Evolutionary conservation across 352 stramenopile species (phyloP).

Genomic region (Globisporangium sylvaticum): DNA sequence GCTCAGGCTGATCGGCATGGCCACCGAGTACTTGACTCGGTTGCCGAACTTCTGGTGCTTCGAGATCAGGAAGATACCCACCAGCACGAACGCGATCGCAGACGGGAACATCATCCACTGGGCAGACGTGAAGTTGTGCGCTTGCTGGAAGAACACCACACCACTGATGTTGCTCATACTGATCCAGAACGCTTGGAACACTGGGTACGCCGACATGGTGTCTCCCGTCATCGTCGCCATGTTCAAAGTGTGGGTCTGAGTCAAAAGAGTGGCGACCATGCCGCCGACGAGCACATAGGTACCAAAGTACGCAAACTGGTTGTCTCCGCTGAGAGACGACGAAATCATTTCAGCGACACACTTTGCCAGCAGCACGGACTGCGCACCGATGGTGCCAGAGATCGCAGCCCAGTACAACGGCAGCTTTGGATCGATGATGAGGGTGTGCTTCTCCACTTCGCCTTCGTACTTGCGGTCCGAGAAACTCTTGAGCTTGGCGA

Average conservation of each 20-base stretch:
- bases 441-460: constrained; percentile 79
- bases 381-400: constrained; percentile 76
- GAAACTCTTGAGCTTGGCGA: constrained; percentile 45
- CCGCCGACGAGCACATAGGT: constrained; percentile 76
- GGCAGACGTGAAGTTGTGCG: constrained; percentile 70
- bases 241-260: constrained; percentile 84
- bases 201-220: constrained; percentile 82
- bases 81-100: constrained; percentile 64
- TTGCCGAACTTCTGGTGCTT: constrained; percentile 90
- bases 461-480: constrained; percentile 47
- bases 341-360: constrained; percentile 85
- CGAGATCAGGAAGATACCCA: constrained; percentile 76
- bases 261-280: constrained; percentile 73
- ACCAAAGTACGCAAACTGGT: constrained; percentile 84
- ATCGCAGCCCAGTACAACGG: constrained; percentile 86
- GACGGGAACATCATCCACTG: constrained; percentile 84
- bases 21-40: constrained; percentile 86
- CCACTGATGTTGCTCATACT: constrained; percentile 85
- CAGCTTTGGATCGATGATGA: constrained; percentile 83
- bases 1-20: constrained; percentile 86
- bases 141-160: constrained; percentile 87
- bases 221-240: constrained; percentile 82
- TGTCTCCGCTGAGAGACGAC: constrained; percentile 73
- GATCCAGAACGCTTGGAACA: constrained; percentile 89
- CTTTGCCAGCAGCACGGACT: constrained; percentile 83